Percentiles rank a stretch among this genome's conserved stretches.
Conservation (phyloP, 129 eudicot species). For the Silybum marianum region DNA sequence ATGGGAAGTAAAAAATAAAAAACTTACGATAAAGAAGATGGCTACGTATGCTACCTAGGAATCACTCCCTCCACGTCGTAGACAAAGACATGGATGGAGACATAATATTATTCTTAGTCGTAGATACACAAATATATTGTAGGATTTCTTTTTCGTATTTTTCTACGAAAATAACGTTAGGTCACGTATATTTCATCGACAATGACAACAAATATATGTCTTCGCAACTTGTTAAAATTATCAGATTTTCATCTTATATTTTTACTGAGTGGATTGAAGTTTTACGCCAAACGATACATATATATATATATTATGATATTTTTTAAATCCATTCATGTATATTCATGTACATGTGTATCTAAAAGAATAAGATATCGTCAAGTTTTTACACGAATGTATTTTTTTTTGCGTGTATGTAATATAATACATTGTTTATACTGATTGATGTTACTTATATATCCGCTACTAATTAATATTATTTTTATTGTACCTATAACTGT, state of each 20-base stretch:
- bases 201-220: neutral
- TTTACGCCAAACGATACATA: neutral
- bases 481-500: too few species aligned
- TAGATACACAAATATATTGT: slow-evolving; percentile 26
- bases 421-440: neutral
- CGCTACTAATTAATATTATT: too few species aligned
- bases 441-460: neutral
- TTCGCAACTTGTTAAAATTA: neutral
- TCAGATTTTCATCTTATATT: neutral
- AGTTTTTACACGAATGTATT: too few species aligned
- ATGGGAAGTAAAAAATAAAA: neutral
- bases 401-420: neutral
- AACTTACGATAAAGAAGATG: slow-evolving; percentile 45
- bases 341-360: neutral
- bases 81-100: slow-evolving; percentile 48
- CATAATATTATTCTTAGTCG: slow-evolving; percentile 32
- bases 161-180: slow-evolving; percentile 21
- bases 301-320: neutral
- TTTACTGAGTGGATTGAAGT: neutral
- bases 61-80: slow-evolving; percentile 59
- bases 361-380: neutral
- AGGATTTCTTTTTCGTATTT: slow-evolving; percentile 37
- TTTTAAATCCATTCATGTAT: neutral
- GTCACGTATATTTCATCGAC: slow-evolving; percentile 14
- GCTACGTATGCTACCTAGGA: slow-evolving; percentile 61